Evolutionary conservation across 257 asterid genomes (phyloP).

Genomic region (Galeopsis tetrahit): DNA sequence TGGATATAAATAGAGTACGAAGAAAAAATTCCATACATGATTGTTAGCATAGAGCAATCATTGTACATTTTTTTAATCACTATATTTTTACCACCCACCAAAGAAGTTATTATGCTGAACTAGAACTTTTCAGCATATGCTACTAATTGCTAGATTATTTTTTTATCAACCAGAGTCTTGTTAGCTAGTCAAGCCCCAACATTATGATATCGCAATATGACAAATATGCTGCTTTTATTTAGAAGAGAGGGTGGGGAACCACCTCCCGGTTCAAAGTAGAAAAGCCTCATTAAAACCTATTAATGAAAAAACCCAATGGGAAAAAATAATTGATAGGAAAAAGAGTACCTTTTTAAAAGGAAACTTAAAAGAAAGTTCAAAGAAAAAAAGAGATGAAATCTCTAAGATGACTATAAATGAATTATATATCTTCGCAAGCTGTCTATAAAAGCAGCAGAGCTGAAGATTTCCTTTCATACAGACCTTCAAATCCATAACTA

Average conservation of each 20-base stretch:
- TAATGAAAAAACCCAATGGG: no score
- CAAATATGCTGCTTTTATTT: background rate
- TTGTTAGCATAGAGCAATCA: conserved; percentile 2
- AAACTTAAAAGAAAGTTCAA: background rate
- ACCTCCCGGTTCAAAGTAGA: background rate
- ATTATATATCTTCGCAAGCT: conserved; percentile 16
- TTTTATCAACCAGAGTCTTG: conserved; percentile 20
- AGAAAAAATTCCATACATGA: background rate
- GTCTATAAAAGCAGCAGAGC: background rate
- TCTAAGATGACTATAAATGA: conserved; percentile 1
- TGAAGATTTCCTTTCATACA: background rate
- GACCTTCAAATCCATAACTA: background rate
- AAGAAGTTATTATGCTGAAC: background rate
- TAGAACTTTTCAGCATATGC: conserved; percentile 18
- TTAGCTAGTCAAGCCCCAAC: conserved; percentile 8
- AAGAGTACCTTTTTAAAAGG: background rate
- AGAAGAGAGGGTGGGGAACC: background rate
- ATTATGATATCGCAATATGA: conserved; percentile 2
- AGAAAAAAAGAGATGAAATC: background rate
- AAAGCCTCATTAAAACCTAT: no score
- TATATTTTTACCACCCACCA: background rate
- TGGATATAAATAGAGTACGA: background rate
- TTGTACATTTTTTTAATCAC: background rate
- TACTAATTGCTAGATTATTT: background rate
- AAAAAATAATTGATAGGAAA: background rate